Evolutionary conservation across 352 stramenopile species (phyloP), one percentile per base, ranked within the genome.

Genomic region (Peronosclerospora sorghi): DNA sequence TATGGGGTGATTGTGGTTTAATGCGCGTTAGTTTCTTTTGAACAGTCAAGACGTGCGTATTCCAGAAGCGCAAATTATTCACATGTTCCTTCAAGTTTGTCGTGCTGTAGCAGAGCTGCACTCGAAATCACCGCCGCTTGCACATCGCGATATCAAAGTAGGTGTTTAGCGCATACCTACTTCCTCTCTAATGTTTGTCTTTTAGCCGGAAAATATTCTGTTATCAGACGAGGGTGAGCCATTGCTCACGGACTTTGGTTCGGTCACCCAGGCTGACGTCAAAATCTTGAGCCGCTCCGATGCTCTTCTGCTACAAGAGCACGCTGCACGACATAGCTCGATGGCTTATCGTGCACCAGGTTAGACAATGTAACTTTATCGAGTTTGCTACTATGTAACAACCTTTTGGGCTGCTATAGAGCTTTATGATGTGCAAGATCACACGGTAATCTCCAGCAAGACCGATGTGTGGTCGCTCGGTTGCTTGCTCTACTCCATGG

Each of bases 381-480:
- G 15, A 8, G 3, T 49, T 15, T 36, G 13, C 8, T 32, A 1
- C 4, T 40, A 8, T 17, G 15, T 56, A n/a, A 56, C 34, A 28
- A 17, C 27, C n/a, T 27, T 5, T 19, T 14, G 26, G 17, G 39
- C 17, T 32, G 27, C 14, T 32, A 21, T 26, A 83, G 83, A 95
- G 41, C 72, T 95, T 4, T 95, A 94, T 49, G 82, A 95, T 36
- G 83, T 93, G 8, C 72, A 68, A 1, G 79, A 83, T 40, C 65
- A 73, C 24, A 56, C 68, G 0, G 51, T 72, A 23, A 79, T 95
- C 50, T 81, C 86, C 8, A 73, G 68, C 30, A 50, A 63, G 19
- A 94, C 80, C 0, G 83, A 95, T 40, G 82, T 95, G 2, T 95
- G 82, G 82, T 90, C 78, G 8, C 64, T 95, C n/a, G 84, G 84